These are phyloP conservation scores for Musa acuminata DNA, from an alignment of 176 grass and related monocot species.

Conservation along the genomic window DNA sequence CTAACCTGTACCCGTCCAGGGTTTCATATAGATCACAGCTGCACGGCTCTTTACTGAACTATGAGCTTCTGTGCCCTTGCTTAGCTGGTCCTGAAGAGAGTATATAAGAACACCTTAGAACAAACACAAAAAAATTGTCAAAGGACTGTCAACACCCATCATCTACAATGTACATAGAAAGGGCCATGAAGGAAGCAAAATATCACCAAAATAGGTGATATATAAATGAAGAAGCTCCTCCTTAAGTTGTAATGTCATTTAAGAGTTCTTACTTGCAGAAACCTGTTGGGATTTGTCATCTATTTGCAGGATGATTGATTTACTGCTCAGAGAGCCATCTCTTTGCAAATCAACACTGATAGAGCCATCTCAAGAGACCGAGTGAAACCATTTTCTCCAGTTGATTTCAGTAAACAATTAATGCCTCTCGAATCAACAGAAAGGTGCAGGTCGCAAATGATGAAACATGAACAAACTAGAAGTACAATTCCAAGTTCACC, in stretches of 20 bases:
- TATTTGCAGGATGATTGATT: conserved; percentile 52
- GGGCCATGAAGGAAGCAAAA: no score
- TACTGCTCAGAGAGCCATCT: conserved; percentile 52
- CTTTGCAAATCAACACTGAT: conserved; percentile 51
- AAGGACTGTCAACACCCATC: neutral
- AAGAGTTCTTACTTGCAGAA: conserved; percentile 54
- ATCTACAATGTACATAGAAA: no score
- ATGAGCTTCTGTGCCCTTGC: conserved; percentile 24
- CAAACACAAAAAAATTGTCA: neutral
- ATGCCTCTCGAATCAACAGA: neutral
- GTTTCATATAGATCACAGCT: no score
- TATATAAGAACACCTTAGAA: conserved; percentile 56
- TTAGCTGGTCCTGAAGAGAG: conserved; percentile 60
- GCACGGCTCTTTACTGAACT: neutral
- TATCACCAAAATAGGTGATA: no score
- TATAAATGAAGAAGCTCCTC: no score
- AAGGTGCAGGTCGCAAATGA: no score
- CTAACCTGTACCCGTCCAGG: no score
- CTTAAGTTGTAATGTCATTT: neutral
- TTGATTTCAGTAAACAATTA: conserved; percentile 33
- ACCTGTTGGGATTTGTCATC: conserved; percentile 74
- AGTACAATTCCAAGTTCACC: neutral
- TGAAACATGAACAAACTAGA: neutral
- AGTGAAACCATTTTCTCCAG: conserved; percentile 79
- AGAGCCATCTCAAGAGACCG: conserved; percentile 20